Evolutionary conservation across 768 basidiomycete species (phyloP).

Genomic region (Flagelloscypha sp.): DNA sequence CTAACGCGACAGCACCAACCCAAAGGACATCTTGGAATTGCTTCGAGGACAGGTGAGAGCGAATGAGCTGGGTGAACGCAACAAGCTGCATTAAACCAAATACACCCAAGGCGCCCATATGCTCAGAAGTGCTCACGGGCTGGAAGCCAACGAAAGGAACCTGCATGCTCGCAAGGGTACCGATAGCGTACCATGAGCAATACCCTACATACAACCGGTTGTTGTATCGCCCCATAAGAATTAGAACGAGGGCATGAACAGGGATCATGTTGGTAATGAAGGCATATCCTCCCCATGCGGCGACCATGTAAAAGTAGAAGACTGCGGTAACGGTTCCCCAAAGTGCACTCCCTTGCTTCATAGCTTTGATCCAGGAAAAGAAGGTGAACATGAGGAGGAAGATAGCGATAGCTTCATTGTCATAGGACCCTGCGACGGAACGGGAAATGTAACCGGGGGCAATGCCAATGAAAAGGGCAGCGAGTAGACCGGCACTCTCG

Average conservation of each 20-base stretch:
- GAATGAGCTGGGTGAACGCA: constrained; percentile 83
- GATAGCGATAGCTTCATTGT: constrained; percentile 99
- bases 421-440: constrained; percentile 97
- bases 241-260: constrained; percentile 86
- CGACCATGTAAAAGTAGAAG: constrained; percentile 99
- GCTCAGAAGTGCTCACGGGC: constrained; percentile 94
- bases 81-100: constrained; percentile 96
- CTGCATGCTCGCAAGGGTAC: constrained; percentile 96
- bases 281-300: constrained; percentile 98
- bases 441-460: constrained; percentile 98
- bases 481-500: constrained; percentile 90
- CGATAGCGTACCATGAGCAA: constrained; percentile 96
- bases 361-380: constrained; percentile 92
- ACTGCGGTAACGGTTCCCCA: constrained; percentile 86
- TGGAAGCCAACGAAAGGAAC: constrained; percentile 99
- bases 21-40: constrained; percentile 85
- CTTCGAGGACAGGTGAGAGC: constrained; percentile 82
- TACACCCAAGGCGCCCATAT: constrained; percentile 96
- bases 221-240: constrained; percentile 94
- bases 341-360: constrained; percentile 89
- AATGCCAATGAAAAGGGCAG: constrained; percentile 97
- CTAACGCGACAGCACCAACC: constrained; percentile 57
- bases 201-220: constrained; percentile 90
- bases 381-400: constrained; percentile 99
- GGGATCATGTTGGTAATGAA: constrained; percentile 99